A percentile compares a stretch with the other conserved stretches of the same genome.
Conservation (phyloP, 2,329 filamentous ascomycete species). For the Alternaria solani region DNA sequence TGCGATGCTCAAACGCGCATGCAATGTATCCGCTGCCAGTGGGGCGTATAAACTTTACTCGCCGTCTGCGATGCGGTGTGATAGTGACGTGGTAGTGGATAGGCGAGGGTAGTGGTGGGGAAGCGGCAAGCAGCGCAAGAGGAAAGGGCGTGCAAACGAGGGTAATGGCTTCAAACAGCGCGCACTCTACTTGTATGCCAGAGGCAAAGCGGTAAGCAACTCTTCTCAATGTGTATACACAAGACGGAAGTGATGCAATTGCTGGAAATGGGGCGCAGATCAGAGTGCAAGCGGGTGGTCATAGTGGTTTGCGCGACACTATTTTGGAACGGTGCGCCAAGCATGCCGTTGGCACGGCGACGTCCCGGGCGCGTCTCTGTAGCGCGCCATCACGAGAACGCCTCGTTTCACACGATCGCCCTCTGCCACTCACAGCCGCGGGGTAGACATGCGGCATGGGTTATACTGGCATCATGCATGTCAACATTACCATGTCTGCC, state of each 20-base stretch:
- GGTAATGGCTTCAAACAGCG: conserved; percentile 9
- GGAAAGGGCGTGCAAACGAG: conserved; percentile 15
- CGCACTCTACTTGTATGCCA: conserved; percentile 1
- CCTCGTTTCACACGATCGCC: conserved; percentile 28
- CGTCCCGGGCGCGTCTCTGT: conserved; percentile 22
- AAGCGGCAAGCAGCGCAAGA: conserved; percentile 15
- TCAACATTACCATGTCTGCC: conserved; percentile 36
- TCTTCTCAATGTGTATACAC: conserved; percentile 10
- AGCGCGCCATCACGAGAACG: conserved; percentile 30
- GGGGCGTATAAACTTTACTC: conserved; percentile 12
- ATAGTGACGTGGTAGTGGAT: conserved; percentile 11
- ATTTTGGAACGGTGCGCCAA: conserved; percentile 25
- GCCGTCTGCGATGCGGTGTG: conserved; percentile 9
- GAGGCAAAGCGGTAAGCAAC: conserved; percentile 2
- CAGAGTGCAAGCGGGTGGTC: conserved; percentile 31
- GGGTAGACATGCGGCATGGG: conserved; percentile 14
- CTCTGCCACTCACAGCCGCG: conserved; percentile 31
- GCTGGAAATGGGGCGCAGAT: conserved; percentile 28
- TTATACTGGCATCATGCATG: conserved; percentile 10
- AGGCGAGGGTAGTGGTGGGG: conserved; percentile 10
- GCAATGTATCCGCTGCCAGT: conserved; percentile 31
- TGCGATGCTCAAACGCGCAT: conserved; percentile 42
- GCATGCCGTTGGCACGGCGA: conserved; percentile 16
- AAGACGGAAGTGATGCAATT: conserved; percentile 37
- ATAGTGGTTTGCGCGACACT: conserved; percentile 22